phyloP scores from a whole-genome alignment of 495 filamentous ascomycete species.

The Neurospora tetraspora region DNA sequence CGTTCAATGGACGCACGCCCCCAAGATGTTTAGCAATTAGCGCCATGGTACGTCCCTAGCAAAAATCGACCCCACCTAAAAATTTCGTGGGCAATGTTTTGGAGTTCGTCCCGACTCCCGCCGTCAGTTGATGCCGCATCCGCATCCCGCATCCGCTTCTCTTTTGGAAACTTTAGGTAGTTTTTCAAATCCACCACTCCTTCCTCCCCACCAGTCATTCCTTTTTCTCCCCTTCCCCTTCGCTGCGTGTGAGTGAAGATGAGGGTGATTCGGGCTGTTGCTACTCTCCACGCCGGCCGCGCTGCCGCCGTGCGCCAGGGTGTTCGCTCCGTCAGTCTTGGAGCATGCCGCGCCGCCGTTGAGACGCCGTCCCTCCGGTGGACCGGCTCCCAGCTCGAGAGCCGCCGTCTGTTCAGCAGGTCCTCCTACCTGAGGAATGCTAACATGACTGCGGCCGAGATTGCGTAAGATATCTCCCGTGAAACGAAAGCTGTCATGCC shows the following conservation, averaged over 20 bases:
- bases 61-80: constrained; percentile 18
- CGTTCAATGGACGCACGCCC: background rate
- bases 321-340: constrained; percentile 22
- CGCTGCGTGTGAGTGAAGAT: constrained; percentile 18
- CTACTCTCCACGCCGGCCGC: constrained; percentile 31
- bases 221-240: constrained; percentile 11
- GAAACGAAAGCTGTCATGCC: constrained; percentile 1
- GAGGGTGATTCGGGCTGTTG: constrained; percentile 34
- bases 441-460: constrained; percentile 21
- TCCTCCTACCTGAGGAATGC: constrained; percentile 11
- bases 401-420: constrained; percentile 21
- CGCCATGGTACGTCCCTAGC: background rate
- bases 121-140: constrained; percentile 1
- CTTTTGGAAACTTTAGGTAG: constrained; percentile 1
- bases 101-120: constrained; percentile 2
- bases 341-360: constrained; percentile 9
- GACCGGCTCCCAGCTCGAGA: constrained; percentile 9
- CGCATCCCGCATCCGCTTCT: constrained; percentile 6
- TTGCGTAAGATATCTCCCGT: constrained; percentile 21
- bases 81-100: constrained; percentile 17
- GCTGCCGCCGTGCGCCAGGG: constrained; percentile 22
- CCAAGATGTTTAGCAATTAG: background rate
- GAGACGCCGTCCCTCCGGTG: constrained; percentile 6
- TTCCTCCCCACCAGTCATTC: constrained; percentile 13
- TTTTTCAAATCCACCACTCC: background rate